Evolutionary conservation across 495 filamentous ascomycete species (phyloP).

Genomic region (Ramalina intermedia): DNA sequence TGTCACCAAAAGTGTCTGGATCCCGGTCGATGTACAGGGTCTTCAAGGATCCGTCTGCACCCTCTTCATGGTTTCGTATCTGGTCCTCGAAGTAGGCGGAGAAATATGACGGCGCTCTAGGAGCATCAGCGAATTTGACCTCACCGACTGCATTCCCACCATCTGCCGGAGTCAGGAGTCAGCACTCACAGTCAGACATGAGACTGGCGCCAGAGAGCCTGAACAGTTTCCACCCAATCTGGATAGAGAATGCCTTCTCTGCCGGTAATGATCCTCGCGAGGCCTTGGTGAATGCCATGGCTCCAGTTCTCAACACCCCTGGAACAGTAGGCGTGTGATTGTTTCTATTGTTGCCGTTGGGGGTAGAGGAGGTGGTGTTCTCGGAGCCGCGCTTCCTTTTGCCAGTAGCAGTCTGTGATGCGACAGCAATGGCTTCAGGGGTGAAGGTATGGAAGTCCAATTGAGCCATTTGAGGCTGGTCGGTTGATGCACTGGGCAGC

Average conservation of each 20-base stretch:
- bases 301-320: slow-evolving; percentile 10
- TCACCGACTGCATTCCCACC: not conserved
- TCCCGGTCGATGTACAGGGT: slow-evolving; percentile 95
- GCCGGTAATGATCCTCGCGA: slow-evolving; percentile 26
- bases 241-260: slow-evolving; percentile 77
- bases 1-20: slow-evolving; percentile 77
- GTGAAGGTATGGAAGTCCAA: slow-evolving; percentile 8
- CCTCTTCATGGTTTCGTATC: slow-evolving; percentile 46
- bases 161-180: not conserved
- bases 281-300: slow-evolving; percentile 1
- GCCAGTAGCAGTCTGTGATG: not conserved
- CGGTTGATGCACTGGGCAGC: not conserved
- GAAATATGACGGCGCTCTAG: slow-evolving; percentile 91
- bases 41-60: slow-evolving; percentile 30
- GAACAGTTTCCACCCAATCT: slow-evolving; percentile 86
- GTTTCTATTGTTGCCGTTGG: not conserved
- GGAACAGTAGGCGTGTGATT: slow-evolving; percentile 4
- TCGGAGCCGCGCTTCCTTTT: not conserved
- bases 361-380: not conserved
- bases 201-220: slow-evolving; percentile 88
- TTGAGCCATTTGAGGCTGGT: not conserved
- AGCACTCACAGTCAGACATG: slow-evolving; percentile 78
- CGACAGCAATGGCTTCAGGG: not conserved
- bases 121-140: slow-evolving; percentile 28
- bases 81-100: slow-evolving; percentile 87